These are phyloP conservation scores for Brettanomyces bruxellensis DNA, from an alignment of 805 yeast genomes.

Conservation along the genomic window DNA sequence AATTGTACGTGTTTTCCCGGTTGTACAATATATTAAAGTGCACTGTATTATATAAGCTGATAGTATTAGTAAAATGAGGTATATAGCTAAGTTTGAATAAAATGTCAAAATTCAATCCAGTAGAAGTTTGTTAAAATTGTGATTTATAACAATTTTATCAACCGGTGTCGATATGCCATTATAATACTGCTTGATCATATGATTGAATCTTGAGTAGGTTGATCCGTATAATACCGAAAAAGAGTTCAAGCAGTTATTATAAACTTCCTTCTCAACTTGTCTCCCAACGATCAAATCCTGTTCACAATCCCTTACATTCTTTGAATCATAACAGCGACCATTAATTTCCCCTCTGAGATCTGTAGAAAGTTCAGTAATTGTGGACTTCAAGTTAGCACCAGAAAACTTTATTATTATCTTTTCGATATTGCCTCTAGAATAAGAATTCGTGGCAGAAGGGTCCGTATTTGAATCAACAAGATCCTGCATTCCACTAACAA, in stretches of 20 bases:
- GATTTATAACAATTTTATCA: slow-evolving; percentile 23
- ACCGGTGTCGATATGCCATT: slow-evolving; percentile 23
- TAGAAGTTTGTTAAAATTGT: slow-evolving; percentile 20
- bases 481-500: slow-evolving; percentile 55
- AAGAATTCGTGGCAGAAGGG: slow-evolving; percentile 54
- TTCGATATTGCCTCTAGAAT: slow-evolving; percentile 48
- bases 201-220: slow-evolving; percentile 44
- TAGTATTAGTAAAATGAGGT: too few relatives aligned
- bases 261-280: slow-evolving; percentile 42
- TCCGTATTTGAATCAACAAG: slow-evolving; percentile 33
- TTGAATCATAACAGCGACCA: slow-evolving; percentile 17
- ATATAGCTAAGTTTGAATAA: too few relatives aligned
- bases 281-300: slow-evolving; percentile 20
- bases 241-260: slow-evolving; percentile 61
- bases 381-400: slow-evolving; percentile 44
- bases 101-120: too few relatives aligned
- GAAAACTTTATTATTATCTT: slow-evolving; percentile 50
- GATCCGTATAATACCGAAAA: slow-evolving; percentile 52
- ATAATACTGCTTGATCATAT: slow-evolving; percentile 48
- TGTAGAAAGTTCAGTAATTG: slow-evolving; percentile 45
- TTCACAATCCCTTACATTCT: not conserved
- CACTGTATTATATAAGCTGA: too few relatives aligned
- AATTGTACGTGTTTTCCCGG: slow-evolving; percentile 11
- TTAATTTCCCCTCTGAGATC: slow-evolving; percentile 45
- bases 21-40: too few relatives aligned